Conservation (phyloP, 176 grass and related monocot species). For the Oryza longistaminata region DNA sequence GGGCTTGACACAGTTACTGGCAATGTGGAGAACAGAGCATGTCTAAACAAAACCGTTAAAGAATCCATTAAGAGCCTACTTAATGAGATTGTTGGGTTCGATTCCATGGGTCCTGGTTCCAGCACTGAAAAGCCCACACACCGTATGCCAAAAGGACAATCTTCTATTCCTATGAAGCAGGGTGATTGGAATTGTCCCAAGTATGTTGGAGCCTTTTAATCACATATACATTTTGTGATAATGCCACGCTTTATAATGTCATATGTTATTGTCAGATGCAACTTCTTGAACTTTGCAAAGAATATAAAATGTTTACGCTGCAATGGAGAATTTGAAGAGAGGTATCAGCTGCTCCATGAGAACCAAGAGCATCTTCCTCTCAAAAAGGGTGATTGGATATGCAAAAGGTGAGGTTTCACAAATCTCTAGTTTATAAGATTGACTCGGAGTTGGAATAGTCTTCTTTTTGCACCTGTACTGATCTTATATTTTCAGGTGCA, state of each 20-base stretch:
- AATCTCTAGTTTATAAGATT: not conserved
- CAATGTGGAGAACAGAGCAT: slow-evolving; percentile 69
- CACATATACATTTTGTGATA: not conserved
- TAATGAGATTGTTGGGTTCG: slow-evolving; percentile 58
- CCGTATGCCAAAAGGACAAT: slow-evolving; percentile 48
- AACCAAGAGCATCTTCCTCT: slow-evolving; percentile 80
- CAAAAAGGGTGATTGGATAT: slow-evolving; percentile 98
- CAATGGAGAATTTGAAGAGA: slow-evolving; percentile 79
- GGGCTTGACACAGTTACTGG: slow-evolving; percentile 71
- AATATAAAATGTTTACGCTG: slow-evolving; percentile 94
- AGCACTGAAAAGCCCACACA: slow-evolving; percentile 35
- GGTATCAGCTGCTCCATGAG: slow-evolving; percentile 69
- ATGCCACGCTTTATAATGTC: not conserved
- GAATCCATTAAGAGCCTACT: slow-evolving; percentile 78
- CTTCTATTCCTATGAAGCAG: slow-evolving; percentile 64
- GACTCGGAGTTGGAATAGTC: not conserved
- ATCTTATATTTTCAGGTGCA: slow-evolving; percentile 70
- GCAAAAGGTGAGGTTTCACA: slow-evolving; percentile 59
- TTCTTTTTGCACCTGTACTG: slow-evolving; percentile 20
- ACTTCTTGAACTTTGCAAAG: slow-evolving; percentile 94
- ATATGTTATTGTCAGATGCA: slow-evolving; percentile 60
- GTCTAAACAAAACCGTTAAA: slow-evolving; percentile 66
- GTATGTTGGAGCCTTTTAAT: slow-evolving; percentile 37
- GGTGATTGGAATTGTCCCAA: slow-evolving; percentile 96
- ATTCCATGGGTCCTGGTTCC: slow-evolving; percentile 52